Conservation (phyloP, 208 protist genomes). For the Trypanosomatidae sp. region DNA sequence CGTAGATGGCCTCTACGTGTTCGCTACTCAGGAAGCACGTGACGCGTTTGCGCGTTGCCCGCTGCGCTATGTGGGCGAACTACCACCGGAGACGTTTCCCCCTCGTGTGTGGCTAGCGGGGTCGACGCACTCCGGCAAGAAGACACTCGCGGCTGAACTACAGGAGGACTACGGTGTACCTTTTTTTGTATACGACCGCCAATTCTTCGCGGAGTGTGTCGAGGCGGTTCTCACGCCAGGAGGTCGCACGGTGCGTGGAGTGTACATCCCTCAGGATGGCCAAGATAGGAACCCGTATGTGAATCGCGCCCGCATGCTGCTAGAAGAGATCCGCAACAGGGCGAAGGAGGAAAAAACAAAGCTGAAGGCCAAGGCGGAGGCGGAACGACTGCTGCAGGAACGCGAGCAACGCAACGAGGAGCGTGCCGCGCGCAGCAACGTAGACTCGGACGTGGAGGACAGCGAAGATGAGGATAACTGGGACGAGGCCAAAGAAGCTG, state of each 20-base stretch:
- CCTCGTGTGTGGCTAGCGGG: conserved; percentile 87
- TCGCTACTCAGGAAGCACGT: conserved; percentile 59
- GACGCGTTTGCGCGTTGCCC: conserved; percentile 69
- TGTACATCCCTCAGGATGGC: conserved; percentile 52
- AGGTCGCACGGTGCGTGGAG: conserved; percentile 53
- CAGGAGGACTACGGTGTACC: conserved; percentile 60
- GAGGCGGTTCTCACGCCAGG: conserved; percentile 55
- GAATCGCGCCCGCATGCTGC: conserved; percentile 39
- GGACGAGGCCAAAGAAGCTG: conserved; percentile 73
- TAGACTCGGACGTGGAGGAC: conserved; percentile 35
- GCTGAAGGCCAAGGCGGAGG: conserved; percentile 44
- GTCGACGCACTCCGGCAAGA: conserved; percentile 58
- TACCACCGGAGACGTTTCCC: conserved; percentile 45
- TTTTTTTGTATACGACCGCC: conserved; percentile 65
- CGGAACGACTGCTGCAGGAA: conserved; percentile 54
- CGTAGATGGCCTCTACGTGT: conserved; percentile 69
- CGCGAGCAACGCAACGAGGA: conserved; percentile 43
- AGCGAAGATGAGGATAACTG: conserved; percentile 53
- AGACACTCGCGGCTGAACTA: conserved; percentile 63
- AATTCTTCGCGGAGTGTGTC: conserved; percentile 77
- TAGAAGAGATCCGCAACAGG: conserved; percentile 61
- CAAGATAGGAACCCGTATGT: conserved; percentile 51
- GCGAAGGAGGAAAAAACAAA: conserved; percentile 53
- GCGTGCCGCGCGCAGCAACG: conserved; percentile 31
- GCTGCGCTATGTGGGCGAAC: conserved; percentile 49